Base-by-base conservation (phyloP, 352 stramenopile species). In the Phytophthora parvispora region DNA sequence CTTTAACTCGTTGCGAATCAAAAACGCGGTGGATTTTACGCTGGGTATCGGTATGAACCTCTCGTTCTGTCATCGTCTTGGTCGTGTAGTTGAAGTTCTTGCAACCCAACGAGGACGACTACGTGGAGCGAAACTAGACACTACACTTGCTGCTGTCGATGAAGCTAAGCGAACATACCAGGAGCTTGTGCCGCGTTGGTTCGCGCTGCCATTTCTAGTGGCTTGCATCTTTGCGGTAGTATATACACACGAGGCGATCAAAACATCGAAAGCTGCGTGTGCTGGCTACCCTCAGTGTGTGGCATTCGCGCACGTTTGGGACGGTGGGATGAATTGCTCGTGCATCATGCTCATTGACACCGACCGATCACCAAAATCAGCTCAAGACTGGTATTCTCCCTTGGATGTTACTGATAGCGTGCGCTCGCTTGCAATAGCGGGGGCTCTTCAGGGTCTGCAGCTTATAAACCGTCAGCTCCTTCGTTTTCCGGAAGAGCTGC, bases 51-150 rank as follows among this genome's bases (percentile, higher is more conserved):
- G 72, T 31, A 76, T 75, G 59, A 81, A 74, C 25, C 2, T 76
- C 6, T 73, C 68, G 6, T 80, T 86, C 31, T 81, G 67, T 42
- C 53, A 77, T 29, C 72, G 75, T 22, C 73, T 81, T 50, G 69
- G 65, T 52, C 67, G 62, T 7, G 53, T 78, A 12, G 15, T 76
- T 1, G 57, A 77, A 4, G 65, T 67, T 5, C 38, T 75, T 6
- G 59, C 56, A 24, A 51, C 34, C 3, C 24, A 24, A n/a, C 49
- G 49, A 6, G 48, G 56, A 58, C 49, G 40, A 27, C 40, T 57
- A 38, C 28, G 16, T 12, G 34, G 40, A 4, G 48, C 29, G 1
- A 65, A 60, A 10, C 50, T 60, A 7, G 38, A 38, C 2, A 38
- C 47, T 25, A 53, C 49, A 15, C 47, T 67, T 15, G 50, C 25